Conservation (phyloP, 768 basidiomycete genomes). For the Boletus edulis region DNA sequence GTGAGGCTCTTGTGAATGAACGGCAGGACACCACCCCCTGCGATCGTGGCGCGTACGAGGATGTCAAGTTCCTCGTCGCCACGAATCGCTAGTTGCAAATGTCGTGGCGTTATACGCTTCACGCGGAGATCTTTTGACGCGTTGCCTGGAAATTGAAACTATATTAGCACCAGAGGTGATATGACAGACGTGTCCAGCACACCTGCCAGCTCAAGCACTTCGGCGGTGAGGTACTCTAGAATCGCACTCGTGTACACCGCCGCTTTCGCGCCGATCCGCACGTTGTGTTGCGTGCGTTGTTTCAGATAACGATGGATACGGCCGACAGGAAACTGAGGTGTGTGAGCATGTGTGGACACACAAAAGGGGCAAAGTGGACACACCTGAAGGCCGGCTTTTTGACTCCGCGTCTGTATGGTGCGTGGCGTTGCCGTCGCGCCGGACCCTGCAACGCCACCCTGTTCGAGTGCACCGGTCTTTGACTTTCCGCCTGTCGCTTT, state of each 20-base stretch:
- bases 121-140: slow-evolving; percentile 97
- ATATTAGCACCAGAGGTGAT: not conserved
- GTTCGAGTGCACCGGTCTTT: slow-evolving; percentile 41
- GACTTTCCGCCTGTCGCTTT: slow-evolving; percentile 62
- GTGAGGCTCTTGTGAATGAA: slow-evolving; percentile 89
- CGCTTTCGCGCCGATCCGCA: slow-evolving; percentile 96
- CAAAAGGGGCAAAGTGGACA: slow-evolving; percentile 9
- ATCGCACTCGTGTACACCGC: slow-evolving; percentile 97
- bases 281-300: slow-evolving; percentile 88
- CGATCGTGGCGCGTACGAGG: slow-evolving; percentile 91
- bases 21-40: slow-evolving; percentile 83
- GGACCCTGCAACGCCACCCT: slow-evolving; percentile 23
- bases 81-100: slow-evolving; percentile 93
- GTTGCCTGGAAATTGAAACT: slow-evolving; percentile 56
- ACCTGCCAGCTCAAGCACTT: slow-evolving; percentile 96
- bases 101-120: slow-evolving; percentile 95
- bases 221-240: slow-evolving; percentile 93
- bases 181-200: slow-evolving; percentile 20
- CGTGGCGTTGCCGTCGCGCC: slow-evolving; percentile 32
- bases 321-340: slow-evolving; percentile 83
- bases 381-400: slow-evolving; percentile 88
- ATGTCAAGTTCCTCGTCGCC: slow-evolving; percentile 98
- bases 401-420: slow-evolving; percentile 66
- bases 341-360: not conserved
- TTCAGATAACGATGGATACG: slow-evolving; percentile 97